A percentile compares a stretch with the other conserved stretches of the same genome.
These are phyloP conservation scores for Chalara sp. DNA, from an alignment of 2,329 filamentous ascomycete genomes.

Conservation along the genomic window DNA sequence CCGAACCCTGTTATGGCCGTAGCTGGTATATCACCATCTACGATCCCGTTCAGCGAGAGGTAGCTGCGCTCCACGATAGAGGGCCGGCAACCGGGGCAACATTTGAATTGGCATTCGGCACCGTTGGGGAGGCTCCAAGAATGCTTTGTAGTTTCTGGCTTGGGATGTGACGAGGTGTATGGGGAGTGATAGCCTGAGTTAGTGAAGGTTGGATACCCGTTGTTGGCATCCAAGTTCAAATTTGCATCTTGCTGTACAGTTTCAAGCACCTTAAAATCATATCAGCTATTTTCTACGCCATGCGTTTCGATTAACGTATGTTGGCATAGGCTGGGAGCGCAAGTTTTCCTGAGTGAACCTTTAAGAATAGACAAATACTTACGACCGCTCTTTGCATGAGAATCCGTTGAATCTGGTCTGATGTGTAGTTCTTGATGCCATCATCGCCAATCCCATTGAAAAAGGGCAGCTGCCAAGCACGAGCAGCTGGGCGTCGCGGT, in stretches of 20 bases:
- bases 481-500: conserved; percentile 18
- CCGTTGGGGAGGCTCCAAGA: conserved; percentile 8
- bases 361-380: conserved; percentile 12
- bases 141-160: too few relatives aligned
- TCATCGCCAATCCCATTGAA: conserved; percentile 35
- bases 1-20: conserved; percentile 45
- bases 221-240: too few relatives aligned
- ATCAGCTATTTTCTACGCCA: too few relatives aligned
- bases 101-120: conserved; percentile 42
- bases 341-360: background rate
- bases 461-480: conserved; percentile 15
- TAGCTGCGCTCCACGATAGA: conserved; percentile 36
- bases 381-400: conserved; percentile 45
- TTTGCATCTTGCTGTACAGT: too few relatives aligned
- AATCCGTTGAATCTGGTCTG: conserved; percentile 39
- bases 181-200: too few relatives aligned
- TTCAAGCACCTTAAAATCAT: too few relatives aligned
- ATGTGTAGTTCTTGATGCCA: conserved; percentile 38
- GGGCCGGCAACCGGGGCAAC: conserved; percentile 44
- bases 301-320: background rate
- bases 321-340: background rate
- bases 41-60: conserved; percentile 43
- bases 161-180: too few relatives aligned
- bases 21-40: conserved; percentile 42
- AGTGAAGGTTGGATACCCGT: too few relatives aligned